Evolutionary conservation across 163 green algal species (phyloP).

Genomic region (Scenedesmus sp.): DNA sequence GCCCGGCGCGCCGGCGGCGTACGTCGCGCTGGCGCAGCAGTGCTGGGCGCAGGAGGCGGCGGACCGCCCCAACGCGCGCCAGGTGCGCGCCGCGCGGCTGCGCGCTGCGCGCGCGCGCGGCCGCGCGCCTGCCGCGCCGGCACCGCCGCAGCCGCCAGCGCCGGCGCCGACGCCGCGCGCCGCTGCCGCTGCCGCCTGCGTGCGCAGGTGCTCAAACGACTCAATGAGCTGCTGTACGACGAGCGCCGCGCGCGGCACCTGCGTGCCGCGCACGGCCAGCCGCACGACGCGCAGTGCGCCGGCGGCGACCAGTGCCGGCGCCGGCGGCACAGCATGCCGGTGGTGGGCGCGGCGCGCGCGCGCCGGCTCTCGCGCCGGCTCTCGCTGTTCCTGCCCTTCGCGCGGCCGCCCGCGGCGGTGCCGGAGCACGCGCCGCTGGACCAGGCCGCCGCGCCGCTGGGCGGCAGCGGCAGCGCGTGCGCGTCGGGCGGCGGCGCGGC

Average conservation of each 20-base stretch:
- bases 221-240: slow-evolving; percentile 39
- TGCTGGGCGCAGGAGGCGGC: slow-evolving; percentile 34
- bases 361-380: slow-evolving; percentile 17
- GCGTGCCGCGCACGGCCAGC: no score
- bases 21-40: slow-evolving; percentile 34
- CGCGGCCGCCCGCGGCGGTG: slow-evolving; percentile 11
- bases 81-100: neutral
- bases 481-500: no score
- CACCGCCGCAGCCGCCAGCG: no score
- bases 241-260: neutral
- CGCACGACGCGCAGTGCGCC: neutral
- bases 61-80: slow-evolving; percentile 4
- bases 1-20: slow-evolving; percentile 4
- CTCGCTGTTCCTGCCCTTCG: slow-evolving; percentile 36
- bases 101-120: neutral
- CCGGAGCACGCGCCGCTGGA: slow-evolving; percentile 23
- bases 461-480: neutral
- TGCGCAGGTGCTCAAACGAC: slow-evolving; percentile 16
- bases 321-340: slow-evolving; percentile 23
- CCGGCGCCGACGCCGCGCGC: neutral
- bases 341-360: neutral
- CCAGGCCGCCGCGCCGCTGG: neutral
- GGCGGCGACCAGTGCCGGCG: neutral
- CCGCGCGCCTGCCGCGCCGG: no score
- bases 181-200: neutral